Conservation (phyloP, 371 early-diverging fungal species). For the Actinomucor elegans region DNA sequence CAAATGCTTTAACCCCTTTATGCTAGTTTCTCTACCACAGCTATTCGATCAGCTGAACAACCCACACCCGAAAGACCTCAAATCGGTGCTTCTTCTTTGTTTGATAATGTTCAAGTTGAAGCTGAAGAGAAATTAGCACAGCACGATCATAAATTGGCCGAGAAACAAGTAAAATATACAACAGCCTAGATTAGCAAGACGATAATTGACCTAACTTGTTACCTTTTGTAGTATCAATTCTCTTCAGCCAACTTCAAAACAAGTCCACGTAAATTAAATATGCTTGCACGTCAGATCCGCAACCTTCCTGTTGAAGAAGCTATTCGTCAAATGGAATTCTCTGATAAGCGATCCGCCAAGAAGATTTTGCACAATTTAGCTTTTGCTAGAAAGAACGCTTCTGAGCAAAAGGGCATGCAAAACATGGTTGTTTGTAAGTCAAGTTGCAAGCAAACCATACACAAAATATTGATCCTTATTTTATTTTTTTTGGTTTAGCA, state of each 20-base stretch:
- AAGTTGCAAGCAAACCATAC: too few species aligned
- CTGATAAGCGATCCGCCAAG: constrained; percentile 75
- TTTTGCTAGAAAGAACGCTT: constrained; percentile 73
- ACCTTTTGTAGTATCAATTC: constrained; percentile 56
- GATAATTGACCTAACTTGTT: not conserved
- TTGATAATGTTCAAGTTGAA: constrained; percentile 51
- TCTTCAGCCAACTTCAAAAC: constrained; percentile 74
- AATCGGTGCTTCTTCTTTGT: constrained; percentile 59
- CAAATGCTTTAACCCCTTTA: not conserved
- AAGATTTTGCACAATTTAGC: constrained; percentile 71
- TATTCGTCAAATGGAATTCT: constrained; percentile 85
- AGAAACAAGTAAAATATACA: constrained; percentile 46
- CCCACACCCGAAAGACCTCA: constrained; percentile 39
- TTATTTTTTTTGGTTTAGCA: constrained; percentile 27
- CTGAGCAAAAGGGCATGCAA: constrained; percentile 68
- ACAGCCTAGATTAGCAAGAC: constrained; percentile 31
- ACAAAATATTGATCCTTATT: too few species aligned
- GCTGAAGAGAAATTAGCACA: constrained; percentile 40
- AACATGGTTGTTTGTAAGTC: constrained; percentile 52
- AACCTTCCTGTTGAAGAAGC: constrained; percentile 80
- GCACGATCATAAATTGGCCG: constrained; percentile 33
- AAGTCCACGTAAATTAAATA: constrained; percentile 80
- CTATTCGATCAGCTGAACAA: constrained; percentile 19
- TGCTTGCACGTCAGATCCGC: constrained; percentile 84
- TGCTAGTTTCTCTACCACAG: constrained; percentile 28